These are phyloP conservation scores for Exobasidium rhododendri DNA, from an alignment of 1,284 basidiomycete species.

Conservation along the genomic window DNA sequence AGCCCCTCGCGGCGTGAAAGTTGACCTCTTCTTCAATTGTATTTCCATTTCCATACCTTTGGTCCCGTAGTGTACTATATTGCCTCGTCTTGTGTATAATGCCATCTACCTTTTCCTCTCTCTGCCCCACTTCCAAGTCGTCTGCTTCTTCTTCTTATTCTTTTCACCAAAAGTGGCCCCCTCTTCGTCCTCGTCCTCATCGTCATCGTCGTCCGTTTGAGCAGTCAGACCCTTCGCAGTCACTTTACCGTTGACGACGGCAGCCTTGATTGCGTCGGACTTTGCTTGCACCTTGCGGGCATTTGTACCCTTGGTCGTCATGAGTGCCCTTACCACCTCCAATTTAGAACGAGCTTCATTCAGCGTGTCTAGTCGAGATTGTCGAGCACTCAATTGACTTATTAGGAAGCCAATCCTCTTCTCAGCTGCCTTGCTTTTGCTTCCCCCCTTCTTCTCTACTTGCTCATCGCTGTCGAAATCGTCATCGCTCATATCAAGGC, in stretches of 20 bases:
- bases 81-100: neutral
- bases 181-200: conserved; percentile 16
- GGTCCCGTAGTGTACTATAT: neutral
- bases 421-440: neutral
- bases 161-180: neutral
- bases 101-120: conserved; percentile 37
- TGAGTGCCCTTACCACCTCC: conserved; percentile 38
- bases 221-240: conserved; percentile 35
- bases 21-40: neutral
- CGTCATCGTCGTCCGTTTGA: conserved; percentile 28
- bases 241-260: conserved; percentile 31
- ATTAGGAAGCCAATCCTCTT: conserved; percentile 40
- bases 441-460: neutral
- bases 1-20: neutral
- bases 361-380: conserved; percentile 38
- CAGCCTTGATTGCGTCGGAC: conserved; percentile 22
- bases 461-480: conserved; percentile 4
- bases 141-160: conserved; percentile 14
- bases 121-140: conserved; percentile 37
- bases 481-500: conserved; percentile 16
- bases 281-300: conserved; percentile 21
- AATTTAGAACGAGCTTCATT: conserved; percentile 36
- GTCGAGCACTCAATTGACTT: conserved; percentile 36
- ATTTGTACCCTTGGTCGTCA: conserved; percentile 33
- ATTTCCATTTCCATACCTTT: neutral